A percentile compares a stretch with the other conserved stretches of the same genome.
phyloP scores from a whole-genome alignment of 2,329 filamentous ascomycete genomes.

The Alternaria sp. region DNA sequence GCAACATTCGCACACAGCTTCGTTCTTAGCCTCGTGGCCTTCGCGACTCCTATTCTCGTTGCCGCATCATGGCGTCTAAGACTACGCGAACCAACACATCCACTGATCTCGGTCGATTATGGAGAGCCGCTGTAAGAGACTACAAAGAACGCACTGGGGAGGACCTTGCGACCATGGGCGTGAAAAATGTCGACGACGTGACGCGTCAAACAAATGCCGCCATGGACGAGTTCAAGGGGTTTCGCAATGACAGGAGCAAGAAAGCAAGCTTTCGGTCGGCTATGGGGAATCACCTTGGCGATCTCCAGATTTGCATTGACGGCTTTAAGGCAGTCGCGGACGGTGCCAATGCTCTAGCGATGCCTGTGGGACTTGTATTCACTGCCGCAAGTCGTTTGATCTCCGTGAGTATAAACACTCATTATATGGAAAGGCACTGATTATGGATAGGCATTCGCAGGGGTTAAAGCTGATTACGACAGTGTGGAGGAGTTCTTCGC shows the following conservation, averaged over 20 bases:
- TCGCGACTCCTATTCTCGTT: neutral
- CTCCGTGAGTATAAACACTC: constrained; percentile 30
- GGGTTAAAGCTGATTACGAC: constrained; percentile 49
- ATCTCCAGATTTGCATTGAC: constrained; percentile 21
- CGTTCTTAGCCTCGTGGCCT: neutral
- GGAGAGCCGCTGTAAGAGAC: constrained; percentile 18
- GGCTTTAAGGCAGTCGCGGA: constrained; percentile 15
- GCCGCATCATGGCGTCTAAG: neutral
- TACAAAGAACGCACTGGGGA: constrained; percentile 16
- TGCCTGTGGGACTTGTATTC: constrained; percentile 24
- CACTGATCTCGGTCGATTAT: constrained; percentile 20
- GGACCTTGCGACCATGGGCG: constrained; percentile 12
- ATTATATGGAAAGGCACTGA: no score
- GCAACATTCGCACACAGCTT: no score
- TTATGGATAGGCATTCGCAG: constrained; percentile 41
- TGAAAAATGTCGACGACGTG: constrained; percentile 6
- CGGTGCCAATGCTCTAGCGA: constrained; percentile 21
- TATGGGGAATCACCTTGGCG: constrained; percentile 14
- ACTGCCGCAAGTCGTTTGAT: constrained; percentile 16
- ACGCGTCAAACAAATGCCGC: neutral
- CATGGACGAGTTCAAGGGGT: neutral
- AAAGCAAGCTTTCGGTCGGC: neutral
- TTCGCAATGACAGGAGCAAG: neutral
- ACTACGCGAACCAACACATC: neutral
- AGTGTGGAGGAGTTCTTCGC: constrained; percentile 50